Percentiles rank a stretch among this genome's conserved stretches.
phyloP scores from a whole-genome alignment of 140 eudicot species.

The Ambrosia hybrid region DNA sequence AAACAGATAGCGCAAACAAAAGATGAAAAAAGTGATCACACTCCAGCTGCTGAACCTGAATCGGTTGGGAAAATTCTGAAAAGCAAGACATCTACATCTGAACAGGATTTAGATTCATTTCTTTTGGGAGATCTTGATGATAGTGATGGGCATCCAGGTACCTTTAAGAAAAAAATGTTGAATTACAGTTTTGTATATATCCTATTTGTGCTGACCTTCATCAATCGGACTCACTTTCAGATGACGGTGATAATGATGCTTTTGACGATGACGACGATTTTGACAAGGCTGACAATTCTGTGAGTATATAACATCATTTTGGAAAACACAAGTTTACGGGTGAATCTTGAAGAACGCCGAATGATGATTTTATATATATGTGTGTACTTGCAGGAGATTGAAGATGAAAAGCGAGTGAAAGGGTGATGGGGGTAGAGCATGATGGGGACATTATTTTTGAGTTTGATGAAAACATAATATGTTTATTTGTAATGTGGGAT shows the following conservation, averaged over 20 bases:
- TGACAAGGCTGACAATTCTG: conserved; percentile 53
- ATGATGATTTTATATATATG: conserved; percentile 14
- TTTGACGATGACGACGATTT: conserved; percentile 52
- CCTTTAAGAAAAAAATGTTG: neutral
- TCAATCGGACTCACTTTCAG: conserved; percentile 25
- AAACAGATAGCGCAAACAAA: conserved; percentile 38
- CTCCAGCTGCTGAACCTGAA: conserved; percentile 26
- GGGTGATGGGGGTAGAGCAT: conserved; percentile 19
- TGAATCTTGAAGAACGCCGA: neutral
- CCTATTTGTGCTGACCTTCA: neutral
- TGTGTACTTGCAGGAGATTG: conserved; percentile 51
- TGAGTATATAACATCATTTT: conserved; percentile 24
- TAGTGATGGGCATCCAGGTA: conserved; percentile 46
- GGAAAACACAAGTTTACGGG: neutral
- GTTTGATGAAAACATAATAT: conserved; percentile 21
- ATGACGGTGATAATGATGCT: conserved; percentile 35
- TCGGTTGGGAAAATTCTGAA: conserved; percentile 22
- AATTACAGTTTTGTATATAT: neutral
- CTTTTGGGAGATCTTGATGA: conserved; percentile 59
- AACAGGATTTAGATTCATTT: conserved; percentile 53
- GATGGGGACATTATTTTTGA: neutral
- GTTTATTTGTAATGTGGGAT: conserved; percentile 19
- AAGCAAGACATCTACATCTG: conserved; percentile 45
- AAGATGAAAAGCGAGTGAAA: conserved; percentile 38
- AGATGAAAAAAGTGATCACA: conserved; percentile 35